phyloP scores from a whole-genome alignment of 2,329 filamentous ascomycete genomes.

The Macrophomina tecta region DNA sequence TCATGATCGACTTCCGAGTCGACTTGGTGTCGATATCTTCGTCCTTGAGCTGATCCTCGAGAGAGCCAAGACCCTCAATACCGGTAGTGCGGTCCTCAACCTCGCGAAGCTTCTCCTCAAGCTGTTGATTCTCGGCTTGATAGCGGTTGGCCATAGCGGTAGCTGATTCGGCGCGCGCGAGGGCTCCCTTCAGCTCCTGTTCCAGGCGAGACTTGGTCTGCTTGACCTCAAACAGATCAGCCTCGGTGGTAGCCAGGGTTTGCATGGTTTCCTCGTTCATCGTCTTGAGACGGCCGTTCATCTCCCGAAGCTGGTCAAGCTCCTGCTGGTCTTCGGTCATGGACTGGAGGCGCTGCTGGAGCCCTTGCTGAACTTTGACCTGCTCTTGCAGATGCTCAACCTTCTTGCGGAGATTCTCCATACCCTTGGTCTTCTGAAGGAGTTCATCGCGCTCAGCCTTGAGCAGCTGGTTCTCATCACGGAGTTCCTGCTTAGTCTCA shows the following conservation, averaged over 20 bases:
- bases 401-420: conserved; percentile 61
- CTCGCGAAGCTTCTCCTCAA: conserved; percentile 53
- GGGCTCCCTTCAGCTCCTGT: conserved; percentile 54
- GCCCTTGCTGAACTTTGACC: conserved; percentile 49
- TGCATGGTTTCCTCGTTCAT: conserved; percentile 59
- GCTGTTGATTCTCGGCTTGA: conserved; percentile 54
- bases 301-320: conserved; percentile 52
- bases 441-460: conserved; percentile 57
- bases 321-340: conserved; percentile 53
- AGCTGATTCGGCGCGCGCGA: conserved; percentile 55
- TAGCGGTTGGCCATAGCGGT: conserved; percentile 55
- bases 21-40: conserved; percentile 16
- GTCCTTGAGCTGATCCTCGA: conserved; percentile 48
- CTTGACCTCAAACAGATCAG: conserved; percentile 58
- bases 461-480: conserved; percentile 57
- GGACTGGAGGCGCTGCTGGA: conserved; percentile 53
- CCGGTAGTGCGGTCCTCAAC: conserved; percentile 37
- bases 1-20: conserved; percentile 24
- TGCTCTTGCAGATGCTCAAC: conserved; percentile 57
- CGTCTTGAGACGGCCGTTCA: conserved; percentile 53
- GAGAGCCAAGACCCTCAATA: conserved; percentile 35
- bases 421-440: conserved; percentile 55
- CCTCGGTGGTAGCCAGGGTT: conserved; percentile 57
- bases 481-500: conserved; percentile 55
- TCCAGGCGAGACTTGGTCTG: conserved; percentile 55